Evolutionary conservation across 371 early-diverging fungal genomes (phyloP), one percentile per base, ranked within the genome.

Genomic region (Coemansia sp.): DNA sequence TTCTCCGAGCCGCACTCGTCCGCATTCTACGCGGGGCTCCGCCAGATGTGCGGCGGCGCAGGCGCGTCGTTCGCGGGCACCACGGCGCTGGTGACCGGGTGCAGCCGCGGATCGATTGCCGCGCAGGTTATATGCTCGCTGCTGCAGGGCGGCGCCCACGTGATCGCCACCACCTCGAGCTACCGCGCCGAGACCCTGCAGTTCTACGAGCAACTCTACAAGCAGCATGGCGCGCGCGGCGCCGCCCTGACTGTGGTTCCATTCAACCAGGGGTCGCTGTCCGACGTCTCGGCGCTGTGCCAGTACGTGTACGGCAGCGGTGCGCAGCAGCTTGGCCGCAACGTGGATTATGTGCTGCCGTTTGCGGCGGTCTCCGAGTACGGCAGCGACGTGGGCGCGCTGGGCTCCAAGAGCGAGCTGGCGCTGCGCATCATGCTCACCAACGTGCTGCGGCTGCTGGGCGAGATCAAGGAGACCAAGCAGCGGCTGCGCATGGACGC

Each of bases 301-400:
- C 80, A 89, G 69, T 94, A 93, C 80, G 90, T 96, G 55, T 96
- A 94, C 79, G 77, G 79, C 54, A 88, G 83, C 65, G 62, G 52
- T 92, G 92, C 88, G 84, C 74, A 65, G 50, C 92, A 92, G 50
- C 85, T 97, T 34, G 84, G 85, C 66, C 92, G 93, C 93, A 93
- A 95, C 81, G 86, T 96, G 68, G 98, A 97, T 82, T 90, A 85
- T 71, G 83, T 97, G 61, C 84, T 97, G 75, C 98, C 98, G 34
- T 97, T 97, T 80, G 98, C 95, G 52, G 97, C 98, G 40, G 89
- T 94, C 52, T 85, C 92, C 40, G 96, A 91, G 65, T 87, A 91
- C 43, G 97, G 95, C 57, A 83, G 91, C 72, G 94, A 95, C 71
- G 84, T 97, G 39, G 88, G 90, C 54, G 79, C 81, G 42, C 88